Conservation (phyloP, 179 eudicot species). For the Silene coronaria region DNA sequence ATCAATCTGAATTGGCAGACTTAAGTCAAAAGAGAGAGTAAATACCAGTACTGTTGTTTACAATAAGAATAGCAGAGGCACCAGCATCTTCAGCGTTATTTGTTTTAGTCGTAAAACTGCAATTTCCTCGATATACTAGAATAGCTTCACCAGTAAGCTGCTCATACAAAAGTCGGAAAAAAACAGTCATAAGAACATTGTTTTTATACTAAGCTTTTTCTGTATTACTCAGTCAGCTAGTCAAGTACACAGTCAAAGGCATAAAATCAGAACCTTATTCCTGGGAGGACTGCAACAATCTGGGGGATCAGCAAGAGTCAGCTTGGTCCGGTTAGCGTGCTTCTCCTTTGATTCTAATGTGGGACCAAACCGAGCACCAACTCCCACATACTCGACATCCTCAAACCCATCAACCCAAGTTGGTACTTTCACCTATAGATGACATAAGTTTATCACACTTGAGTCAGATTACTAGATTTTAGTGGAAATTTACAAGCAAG, state of each 20-base stretch:
- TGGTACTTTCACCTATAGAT: conserved; percentile 75
- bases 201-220: neutral
- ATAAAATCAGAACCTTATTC: conserved; percentile 51
- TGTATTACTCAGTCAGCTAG: neutral
- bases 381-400: conserved; percentile 72
- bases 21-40: conserved; percentile 8
- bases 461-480: neutral
- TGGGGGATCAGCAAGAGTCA: conserved; percentile 83
- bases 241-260: conserved; percentile 1
- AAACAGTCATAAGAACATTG: conserved; percentile 4
- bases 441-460: neutral
- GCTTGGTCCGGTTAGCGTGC: conserved; percentile 63
- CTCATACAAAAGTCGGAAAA: conserved; percentile 11
- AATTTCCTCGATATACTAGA: conserved; percentile 82
- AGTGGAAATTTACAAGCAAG: neutral
- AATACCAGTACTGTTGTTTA: conserved; percentile 76
- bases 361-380: conserved; percentile 95
- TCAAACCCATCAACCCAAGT: conserved; percentile 66
- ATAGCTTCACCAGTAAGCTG: conserved; percentile 91
- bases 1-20: neutral
- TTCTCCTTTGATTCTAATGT: conserved; percentile 90
- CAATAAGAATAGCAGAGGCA: conserved; percentile 80
- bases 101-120: conserved; percentile 87
- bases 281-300: conserved; percentile 80
- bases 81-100: conserved; percentile 89